Evolutionary conservation across 306 rosid species (phyloP), one percentile per base, ranked within the genome.

Genomic region (Astragalus membranaceus): DNA sequence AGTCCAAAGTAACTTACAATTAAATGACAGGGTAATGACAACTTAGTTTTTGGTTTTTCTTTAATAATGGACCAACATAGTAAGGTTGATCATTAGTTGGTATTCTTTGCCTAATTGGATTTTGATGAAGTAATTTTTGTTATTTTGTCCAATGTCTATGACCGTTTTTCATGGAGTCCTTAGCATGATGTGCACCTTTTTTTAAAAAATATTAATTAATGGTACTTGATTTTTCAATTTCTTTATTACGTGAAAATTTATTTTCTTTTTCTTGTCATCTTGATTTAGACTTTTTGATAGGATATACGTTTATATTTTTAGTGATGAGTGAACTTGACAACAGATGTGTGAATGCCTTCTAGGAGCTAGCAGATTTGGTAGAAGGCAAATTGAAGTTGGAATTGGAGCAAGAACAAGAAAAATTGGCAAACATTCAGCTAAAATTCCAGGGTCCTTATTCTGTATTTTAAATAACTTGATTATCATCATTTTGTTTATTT

Each of bases 261-360:
- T 17, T 65, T 71, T 47, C 30, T 26, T 17, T 44, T 35, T 58
- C 37, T 53, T 14, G 52, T 39, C 64, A 60, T 71, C 54, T 76
- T 62, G 23, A 20, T 56, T 66, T 52, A 26, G 42, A 7, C 60
- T 5, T 37, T 69, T 46, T 59, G 8, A 39, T 72, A 48, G 67
- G 65, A 35, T 69, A 17, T 76, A 12, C 57, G 60, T 67, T 70
- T 81, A 75, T 69, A 43, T 44, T 83, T 83, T 75, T 90, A 88
- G 84, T 94, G 84, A 82, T 90, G 92, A 84, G 78, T 84, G 87
- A 90, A 87, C 92, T 90, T 94, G 98, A 94, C 97, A 77, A 87
- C 90, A 84, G 98, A 93, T 87, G 65, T 94, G 80, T 94, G 96
- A 90, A 94, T 90, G 91, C 96, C 92, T 88, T 94, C 97, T 94